Base-by-base conservation (phyloP, 768 basidiomycete genomes). In the Pleurotus citrinopileatus region DNA sequence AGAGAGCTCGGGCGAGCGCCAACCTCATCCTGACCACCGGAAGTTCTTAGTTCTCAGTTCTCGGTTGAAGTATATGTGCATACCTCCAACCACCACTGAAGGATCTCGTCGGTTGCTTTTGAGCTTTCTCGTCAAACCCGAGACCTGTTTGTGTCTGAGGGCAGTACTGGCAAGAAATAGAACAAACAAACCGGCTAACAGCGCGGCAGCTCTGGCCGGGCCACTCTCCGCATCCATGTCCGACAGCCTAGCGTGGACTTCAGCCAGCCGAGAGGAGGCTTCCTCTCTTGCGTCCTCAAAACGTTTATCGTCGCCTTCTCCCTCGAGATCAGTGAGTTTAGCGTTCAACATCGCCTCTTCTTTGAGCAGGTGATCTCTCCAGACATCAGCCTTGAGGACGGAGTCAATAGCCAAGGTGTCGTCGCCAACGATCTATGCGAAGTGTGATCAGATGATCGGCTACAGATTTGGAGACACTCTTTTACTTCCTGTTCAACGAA, bases 211-310 rank as follows among this genome's bases (percentile, higher is more conserved):
- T 42, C 97, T 74, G 5, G 93, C 87, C n/a, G 97, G 97, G 2
- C 94, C 97, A 65, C 90, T 96, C 65, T 91, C 96, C 2, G 96
- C 96, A 60, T 99, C 97, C 87, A 99, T 98, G 45, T 99, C 97
- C n/a, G 94, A 85, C 42, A 98, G 71, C 43, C 89, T 81, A 42
- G 87, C 74, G 65, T 98, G 97, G 4, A 97, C 89, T 58, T 99
- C 96, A 1, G 89, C 86, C 27, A 98, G 67, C 52, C 94, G 78
- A 6, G 81, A 76, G 2, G 87, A 84, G 1, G 91, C 78, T 59
- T 95, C 95, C 63, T 97, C 94, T 61, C 89, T 81, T 12, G 89
- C 86, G 61, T 91, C 91, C 61, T 88, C 90, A 34, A 90, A 84
- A 13, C 86, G 80, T 59, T 87, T 89, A 46, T 91, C 90, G 57